Evolutionary conservation across 306 rosid genomes (phyloP).

Genomic region (Corylus americana): DNA sequence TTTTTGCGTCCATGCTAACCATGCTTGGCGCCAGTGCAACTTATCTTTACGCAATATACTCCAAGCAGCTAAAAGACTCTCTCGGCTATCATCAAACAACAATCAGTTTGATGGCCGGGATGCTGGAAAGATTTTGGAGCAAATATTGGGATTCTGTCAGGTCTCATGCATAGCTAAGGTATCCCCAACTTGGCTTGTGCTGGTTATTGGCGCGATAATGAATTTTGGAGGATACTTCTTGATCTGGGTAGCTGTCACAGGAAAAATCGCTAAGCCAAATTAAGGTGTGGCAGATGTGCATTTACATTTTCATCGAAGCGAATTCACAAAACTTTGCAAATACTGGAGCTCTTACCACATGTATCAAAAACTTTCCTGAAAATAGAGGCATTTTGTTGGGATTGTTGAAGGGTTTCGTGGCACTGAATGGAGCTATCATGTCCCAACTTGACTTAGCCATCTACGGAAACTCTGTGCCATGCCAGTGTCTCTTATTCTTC

Average conservation of each 20-base stretch:
- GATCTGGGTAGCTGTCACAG: conserved; percentile 48
- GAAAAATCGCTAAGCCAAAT: conserved; percentile 37
- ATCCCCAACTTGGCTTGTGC: conserved; percentile 56
- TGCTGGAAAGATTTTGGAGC: conserved; percentile 56
- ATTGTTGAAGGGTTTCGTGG: conserved; percentile 51
- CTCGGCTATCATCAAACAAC: conserved; percentile 53
- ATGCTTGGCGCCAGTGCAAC: conserved; percentile 58
- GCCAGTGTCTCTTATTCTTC: conserved; percentile 43
- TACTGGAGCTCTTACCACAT: conserved; percentile 48
- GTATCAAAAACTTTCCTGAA: conserved; percentile 55
- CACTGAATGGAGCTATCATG: conserved; percentile 56
- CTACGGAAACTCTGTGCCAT: conserved; percentile 32
- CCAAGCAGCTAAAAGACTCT: conserved; percentile 40
- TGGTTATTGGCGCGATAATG: conserved; percentile 47
- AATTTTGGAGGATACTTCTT: conserved; percentile 53
- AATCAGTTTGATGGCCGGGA: conserved; percentile 32
- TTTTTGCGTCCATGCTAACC: conserved; percentile 49
- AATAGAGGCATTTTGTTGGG: conserved; percentile 55
- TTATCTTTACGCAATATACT: conserved; percentile 47
- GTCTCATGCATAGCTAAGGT: conserved; percentile 43
- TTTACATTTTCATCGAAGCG: conserved; percentile 47
- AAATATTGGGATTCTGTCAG: conserved; percentile 46
- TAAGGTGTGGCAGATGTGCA: conserved; percentile 58
- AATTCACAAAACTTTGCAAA: conserved; percentile 56
- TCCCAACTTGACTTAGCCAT: conserved; percentile 48